Evolutionary conservation across 2,329 filamentous ascomycete genomes (phyloP), one percentile per base, ranked within the genome.

Genomic region (Monilinia laxa): DNA sequence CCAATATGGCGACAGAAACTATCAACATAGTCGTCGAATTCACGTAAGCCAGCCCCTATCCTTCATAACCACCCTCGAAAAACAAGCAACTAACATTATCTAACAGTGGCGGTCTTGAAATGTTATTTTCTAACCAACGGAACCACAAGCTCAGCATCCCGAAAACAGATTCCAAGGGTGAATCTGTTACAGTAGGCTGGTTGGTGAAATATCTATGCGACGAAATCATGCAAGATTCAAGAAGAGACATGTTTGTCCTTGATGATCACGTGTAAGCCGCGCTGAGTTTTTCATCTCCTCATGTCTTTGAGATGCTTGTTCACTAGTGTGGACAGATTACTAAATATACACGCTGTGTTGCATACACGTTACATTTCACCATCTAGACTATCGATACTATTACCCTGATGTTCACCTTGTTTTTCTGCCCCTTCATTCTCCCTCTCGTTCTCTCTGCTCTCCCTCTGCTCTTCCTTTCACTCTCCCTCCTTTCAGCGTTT

Each of bases 161-260:
- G 25, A 79, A 84, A 40, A 82, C 76, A 65, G 84, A 88, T 74
- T 79, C 83, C 64, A 80, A 85, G 68, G 88, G 87, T 59, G 80
- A 81, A 66, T 83, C 86, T 12, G 81, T 87, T 64, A 95, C 85
- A 62, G 86, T 97, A 64, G 87, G 86, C 42, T 91, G 85, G 76
- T 85, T 99, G 65, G 90, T 98, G 71, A 79, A 85, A 64, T 84
- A 96, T 78, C 86, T 98, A 14, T 93, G 92, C 78, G 81, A 90
- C 47, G 84, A 93, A 72, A 79, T 91, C 65, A 96, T 98, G 92
- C 90, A 88, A 73, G 93, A 97, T 78, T 84, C 84, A 31, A 85
- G 94, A 67, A 91, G 90, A 76, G 94, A 98, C 67, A 83, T 98
- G 67, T 98, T 99, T 76, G 87, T 98, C 45, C 83, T 97, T 28